These are phyloP conservation scores for Saturnispora kantuleensis DNA, from an alignment of 805 yeast species.

Conservation along the genomic window DNA sequence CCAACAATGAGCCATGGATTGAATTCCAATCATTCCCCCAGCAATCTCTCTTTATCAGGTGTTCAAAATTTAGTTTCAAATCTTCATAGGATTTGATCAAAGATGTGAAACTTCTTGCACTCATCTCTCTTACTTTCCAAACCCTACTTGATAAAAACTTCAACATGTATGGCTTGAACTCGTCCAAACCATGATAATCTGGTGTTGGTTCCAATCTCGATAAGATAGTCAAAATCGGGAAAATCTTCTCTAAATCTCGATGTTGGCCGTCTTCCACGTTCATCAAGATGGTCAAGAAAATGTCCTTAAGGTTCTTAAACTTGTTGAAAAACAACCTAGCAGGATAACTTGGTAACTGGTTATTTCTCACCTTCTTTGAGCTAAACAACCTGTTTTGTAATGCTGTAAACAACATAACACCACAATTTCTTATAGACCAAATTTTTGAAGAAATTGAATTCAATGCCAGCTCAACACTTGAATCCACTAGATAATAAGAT, in stretches of 20 bases:
- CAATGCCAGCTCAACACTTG: constrained; percentile 53
- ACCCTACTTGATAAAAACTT: constrained; percentile 39
- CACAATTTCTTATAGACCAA: constrained; percentile 89
- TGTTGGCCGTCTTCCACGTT: constrained; percentile 26
- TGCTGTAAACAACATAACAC: constrained; percentile 86
- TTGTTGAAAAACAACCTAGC: constrained; percentile 63
- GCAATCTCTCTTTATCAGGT: constrained; percentile 7
- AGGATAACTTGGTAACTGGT: constrained; percentile 18
- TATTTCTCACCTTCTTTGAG: constrained; percentile 31
- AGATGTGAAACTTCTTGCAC: constrained; percentile 59
- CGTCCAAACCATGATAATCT: constrained; percentile 41
- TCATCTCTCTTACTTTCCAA: constrained; percentile 87
- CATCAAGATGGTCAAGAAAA: constrained; percentile 37
- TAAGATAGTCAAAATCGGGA: constrained; percentile 67
- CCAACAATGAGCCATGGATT: constrained; percentile 52
- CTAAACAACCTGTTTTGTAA: constrained; percentile 77
- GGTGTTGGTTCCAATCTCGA: constrained; percentile 57
- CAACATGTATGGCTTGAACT: constrained; percentile 40
- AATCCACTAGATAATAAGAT: constrained; percentile 42
- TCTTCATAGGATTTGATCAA: constrained; percentile 30
- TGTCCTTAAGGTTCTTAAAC: constrained; percentile 41
- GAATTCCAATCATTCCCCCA: constrained; percentile 29
- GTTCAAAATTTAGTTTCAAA: constrained; percentile 19
- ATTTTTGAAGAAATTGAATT: constrained; percentile 50
- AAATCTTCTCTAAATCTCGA: constrained; percentile 41